phyloP scores from a whole-genome alignment of 805 yeast genomes.

The Kodamaea fukazawae region DNA sequence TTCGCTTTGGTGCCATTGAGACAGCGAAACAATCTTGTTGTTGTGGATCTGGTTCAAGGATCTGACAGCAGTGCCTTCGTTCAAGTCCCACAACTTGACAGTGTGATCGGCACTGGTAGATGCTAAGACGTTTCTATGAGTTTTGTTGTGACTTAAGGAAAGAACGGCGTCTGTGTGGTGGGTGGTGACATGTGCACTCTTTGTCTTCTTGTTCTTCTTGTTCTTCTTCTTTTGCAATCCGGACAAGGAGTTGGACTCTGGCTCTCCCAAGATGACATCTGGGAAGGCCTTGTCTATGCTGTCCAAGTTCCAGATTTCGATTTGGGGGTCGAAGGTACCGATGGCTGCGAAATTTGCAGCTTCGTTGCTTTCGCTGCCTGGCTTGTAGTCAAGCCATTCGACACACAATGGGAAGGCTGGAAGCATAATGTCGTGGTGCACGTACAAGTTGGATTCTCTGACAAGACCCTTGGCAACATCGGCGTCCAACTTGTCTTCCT shows the following conservation, averaged over 20 bases:
- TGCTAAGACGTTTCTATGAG: conserved; percentile 80
- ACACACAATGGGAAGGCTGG: conserved; percentile 97
- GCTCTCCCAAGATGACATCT: conserved; percentile 85
- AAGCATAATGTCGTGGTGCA: conserved; percentile 94
- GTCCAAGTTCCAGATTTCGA: conserved; percentile 96
- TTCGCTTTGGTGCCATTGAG: conserved; percentile 77
- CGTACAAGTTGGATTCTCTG: conserved; percentile 76
- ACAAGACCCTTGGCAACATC: conserved; percentile 71
- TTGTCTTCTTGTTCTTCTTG: conserved; percentile 45
- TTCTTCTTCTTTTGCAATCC: conserved; percentile 44
- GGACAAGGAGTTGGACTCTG: conserved; percentile 43
- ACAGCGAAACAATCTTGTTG: conserved; percentile 78
- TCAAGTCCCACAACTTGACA: conserved; percentile 92
- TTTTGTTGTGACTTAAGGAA: conserved; percentile 77
- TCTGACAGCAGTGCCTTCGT: conserved; percentile 69
- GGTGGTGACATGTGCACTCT: conserved; percentile 53
- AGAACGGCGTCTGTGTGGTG: conserved; percentile 95
- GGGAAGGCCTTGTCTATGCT: conserved; percentile 92
- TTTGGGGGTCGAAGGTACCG: conserved; percentile 96
- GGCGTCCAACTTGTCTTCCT: conserved; percentile 64
- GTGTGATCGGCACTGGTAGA: conserved; percentile 96
- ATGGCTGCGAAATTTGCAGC: conserved; percentile 92
- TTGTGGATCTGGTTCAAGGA: conserved; percentile 69
- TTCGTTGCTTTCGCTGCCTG: conserved; percentile 42
- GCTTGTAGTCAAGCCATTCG: conserved; percentile 86